Base-by-base conservation (phyloP, 129 eudicot genomes). In the Smallanthus sonchifolius region DNA sequence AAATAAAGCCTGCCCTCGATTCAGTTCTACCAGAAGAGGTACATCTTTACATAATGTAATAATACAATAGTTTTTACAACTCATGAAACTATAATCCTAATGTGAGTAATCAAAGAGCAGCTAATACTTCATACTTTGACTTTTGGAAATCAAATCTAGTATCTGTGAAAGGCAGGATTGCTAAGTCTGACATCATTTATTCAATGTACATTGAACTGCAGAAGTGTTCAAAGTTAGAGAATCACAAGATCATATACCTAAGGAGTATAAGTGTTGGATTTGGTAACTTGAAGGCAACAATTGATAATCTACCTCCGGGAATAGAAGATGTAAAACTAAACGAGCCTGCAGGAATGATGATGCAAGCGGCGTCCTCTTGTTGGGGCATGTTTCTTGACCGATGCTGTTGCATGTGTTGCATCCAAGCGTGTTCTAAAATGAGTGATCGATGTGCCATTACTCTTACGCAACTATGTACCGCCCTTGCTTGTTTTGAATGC, bases 401-500 rank as follows among this genome's bases (percentile, higher is more conserved):
- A 7, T 78, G 82, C 63, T 91, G 97, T 73, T 91, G 97, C 81
- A 83, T 80, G 96, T 85, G 99, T 51, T 83, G 73, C 57, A 74
- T 95, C 19, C 84, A 69, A 69, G 66, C 52, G 2, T 91, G 96
- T 28, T 82, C 85, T 6, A 59, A 40, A 76, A 55, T 87, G 61
- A 95, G 83, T 36, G 95, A 95, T 82, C 87, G 75, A 52, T 91
- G 96, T 42, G 93, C 91, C 13, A 61, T 91, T 77, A 77, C 71
- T 49, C 59, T 82, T 3, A 67, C 99, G 2, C 99, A 95, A 73
- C 72, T 88, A 37, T 88, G 97, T 43, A 51, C 90, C 0, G 97
- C 91, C 10, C 94, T 95, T 67, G 86, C 99, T 8, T 95, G 97
- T 79, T 95, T 82, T 48, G 90, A 77, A 79, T 95, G 92, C 74